Conservation (phyloP, 2,329 filamentous ascomycete genomes). For the Didymosphaeria variabile region DNA sequence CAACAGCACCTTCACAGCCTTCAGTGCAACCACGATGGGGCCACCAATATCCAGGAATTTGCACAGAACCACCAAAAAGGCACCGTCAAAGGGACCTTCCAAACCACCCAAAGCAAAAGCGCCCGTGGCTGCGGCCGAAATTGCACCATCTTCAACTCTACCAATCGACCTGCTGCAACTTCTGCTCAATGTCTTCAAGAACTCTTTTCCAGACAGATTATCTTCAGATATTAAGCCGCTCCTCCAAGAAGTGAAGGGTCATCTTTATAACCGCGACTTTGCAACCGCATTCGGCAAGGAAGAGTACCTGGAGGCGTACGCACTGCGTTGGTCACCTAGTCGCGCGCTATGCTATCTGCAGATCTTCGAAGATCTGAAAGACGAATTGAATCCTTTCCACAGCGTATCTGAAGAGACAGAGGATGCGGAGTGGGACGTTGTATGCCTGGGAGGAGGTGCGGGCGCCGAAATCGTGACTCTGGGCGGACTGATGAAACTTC, state of each 20-base stretch:
- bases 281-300: slow-evolving; percentile 76
- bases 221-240: slow-evolving; percentile 61
- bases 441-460: slow-evolving; percentile 71
- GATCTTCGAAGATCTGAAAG: slow-evolving; percentile 57
- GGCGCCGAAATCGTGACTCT: slow-evolving; percentile 74
- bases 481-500: slow-evolving; percentile 60
- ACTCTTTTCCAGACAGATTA: slow-evolving; percentile 62
- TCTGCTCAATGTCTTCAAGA: slow-evolving; percentile 76
- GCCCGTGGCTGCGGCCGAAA: slow-evolving; percentile 17
- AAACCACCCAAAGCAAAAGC: slow-evolving; percentile 22
- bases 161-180: slow-evolving; percentile 70
- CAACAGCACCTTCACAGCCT: neutral
- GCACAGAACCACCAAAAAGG: slow-evolving; percentile 4
- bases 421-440: slow-evolving; percentile 49
- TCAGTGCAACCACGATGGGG: neutral
- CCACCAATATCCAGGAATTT: neutral
- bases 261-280: slow-evolving; percentile 89
- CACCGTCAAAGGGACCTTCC: slow-evolving; percentile 21
- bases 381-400: slow-evolving; percentile 17
- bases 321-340: slow-evolving; percentile 88
- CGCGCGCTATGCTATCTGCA: slow-evolving; percentile 82
- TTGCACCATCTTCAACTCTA: slow-evolving; percentile 37
- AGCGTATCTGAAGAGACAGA: neutral
- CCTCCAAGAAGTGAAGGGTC: slow-evolving; percentile 84
- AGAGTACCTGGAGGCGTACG: slow-evolving; percentile 81